Conservation (phyloP, 2,329 filamentous ascomycete genomes). For the Nothophoma quercina region DNA sequence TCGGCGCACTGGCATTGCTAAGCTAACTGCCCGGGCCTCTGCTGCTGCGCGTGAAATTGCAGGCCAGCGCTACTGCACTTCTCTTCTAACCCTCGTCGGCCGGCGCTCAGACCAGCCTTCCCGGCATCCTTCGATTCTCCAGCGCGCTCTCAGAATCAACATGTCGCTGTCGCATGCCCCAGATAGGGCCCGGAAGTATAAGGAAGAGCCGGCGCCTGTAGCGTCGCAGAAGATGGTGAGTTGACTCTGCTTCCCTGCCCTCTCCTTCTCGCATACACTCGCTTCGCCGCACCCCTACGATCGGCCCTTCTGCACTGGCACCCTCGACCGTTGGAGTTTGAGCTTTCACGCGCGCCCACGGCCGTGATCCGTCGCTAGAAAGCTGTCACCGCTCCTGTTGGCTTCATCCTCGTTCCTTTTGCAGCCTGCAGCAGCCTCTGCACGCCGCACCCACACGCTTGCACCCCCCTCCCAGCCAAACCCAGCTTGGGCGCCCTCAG, state of each 20-base stretch:
- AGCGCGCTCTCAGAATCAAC: conserved; percentile 50
- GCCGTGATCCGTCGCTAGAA: conserved; percentile 32
- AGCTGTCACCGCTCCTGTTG: conserved; percentile 36
- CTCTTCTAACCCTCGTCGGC: conserved; percentile 39
- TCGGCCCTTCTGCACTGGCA: conserved; percentile 20
- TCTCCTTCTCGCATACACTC: conserved; percentile 29
- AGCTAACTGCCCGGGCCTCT: conserved; percentile 9
- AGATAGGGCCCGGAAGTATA: conserved; percentile 54
- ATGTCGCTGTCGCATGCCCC: conserved; percentile 51
- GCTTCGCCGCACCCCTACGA: conserved; percentile 29
- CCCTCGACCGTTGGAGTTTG: conserved; percentile 45
- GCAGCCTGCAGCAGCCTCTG: conserved; percentile 50
- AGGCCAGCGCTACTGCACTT: conserved; percentile 49
- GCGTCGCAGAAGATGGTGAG: conserved; percentile 54
- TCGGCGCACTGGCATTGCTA: conserved; percentile 26
- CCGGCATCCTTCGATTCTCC: conserved; percentile 44
- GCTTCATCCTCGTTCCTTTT: conserved; percentile 46
- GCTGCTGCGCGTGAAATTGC: conserved; percentile 44
- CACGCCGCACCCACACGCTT: conserved; percentile 45
- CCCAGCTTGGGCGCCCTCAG: conserved; percentile 46
- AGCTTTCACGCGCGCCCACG: conserved; percentile 25
- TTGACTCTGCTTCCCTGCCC: conserved; percentile 49
- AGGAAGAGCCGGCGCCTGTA: conserved; percentile 55
- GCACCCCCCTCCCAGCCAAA: conserved; percentile 27
- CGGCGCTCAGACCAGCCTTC: conserved; percentile 41